Base-by-base conservation (phyloP, 2,329 filamentous ascomycete genomes). In the Sordariomycetes sp. region DNA sequence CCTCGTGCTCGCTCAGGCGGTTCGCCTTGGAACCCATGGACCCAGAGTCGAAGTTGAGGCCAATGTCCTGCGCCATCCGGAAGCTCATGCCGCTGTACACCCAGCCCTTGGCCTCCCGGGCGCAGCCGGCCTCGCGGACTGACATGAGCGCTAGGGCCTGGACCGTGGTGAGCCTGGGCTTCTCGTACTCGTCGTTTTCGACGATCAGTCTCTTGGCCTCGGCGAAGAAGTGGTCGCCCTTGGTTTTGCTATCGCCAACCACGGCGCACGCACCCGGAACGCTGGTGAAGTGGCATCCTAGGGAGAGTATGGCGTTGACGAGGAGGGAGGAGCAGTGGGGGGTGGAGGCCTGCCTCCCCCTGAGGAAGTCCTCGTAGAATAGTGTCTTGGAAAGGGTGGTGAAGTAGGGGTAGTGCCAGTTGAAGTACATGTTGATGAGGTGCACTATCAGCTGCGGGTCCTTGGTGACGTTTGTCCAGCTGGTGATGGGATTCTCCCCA, bases 21-120 rank as follows among this genome's bases (percentile, higher is more conserved):
- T 79, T 76, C 59, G 74, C 77, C 59, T 79, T 80, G 8, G 73
- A 72, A 8, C 80, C 78, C 59, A 89, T 78, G 10, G 82, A 82
- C 20, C 82, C 81, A 1, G 87, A 81, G 65, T 96, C 88, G 20
- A 96, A 81, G 65, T 96, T 95, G 56, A 99, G 76, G 0, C 94
- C 94, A 61, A 99, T 81, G 65, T 99, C 94, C 68, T 87, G 88
- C 0, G 91, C 92, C 92, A 99, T 97, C 52, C 94, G 86, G 68
- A 99, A 97, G 65, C 89, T 94, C 89, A 99, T 96, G 54, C 94
- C 92, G 65, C 90, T 96, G 69, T 97, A 97, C 3, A 96, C 90
- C 94, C 94, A 99, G 1, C 94, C 94, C 69, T 94, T 95, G 45
- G 90, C 90, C 71, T 97, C 94, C 50, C 92, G 81, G 0, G 89